Conservation (phyloP, 2,329 filamentous ascomycete genomes). For the Clathrospora elynae region DNA sequence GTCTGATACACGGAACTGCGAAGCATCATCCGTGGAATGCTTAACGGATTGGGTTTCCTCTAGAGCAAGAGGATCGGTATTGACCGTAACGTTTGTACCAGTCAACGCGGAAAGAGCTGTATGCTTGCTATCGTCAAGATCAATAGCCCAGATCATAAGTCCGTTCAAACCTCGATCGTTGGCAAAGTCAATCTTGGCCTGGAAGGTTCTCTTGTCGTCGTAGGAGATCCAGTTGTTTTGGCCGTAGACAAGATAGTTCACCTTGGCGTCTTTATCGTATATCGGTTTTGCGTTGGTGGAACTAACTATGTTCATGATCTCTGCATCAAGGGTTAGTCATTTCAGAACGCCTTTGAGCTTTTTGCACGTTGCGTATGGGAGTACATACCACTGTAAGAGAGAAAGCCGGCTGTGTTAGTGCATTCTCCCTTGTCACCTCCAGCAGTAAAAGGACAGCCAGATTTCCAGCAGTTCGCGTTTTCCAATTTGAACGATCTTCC, state of each 20-base stretch:
- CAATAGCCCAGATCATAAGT: constrained; percentile 11
- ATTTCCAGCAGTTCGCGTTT: constrained; percentile 14
- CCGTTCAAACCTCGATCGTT: background rate
- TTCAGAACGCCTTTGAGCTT: no score
- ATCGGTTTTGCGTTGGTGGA: background rate
- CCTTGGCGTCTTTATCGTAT: constrained; percentile 3
- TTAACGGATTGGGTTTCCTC: no score
- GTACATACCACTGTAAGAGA: no score
- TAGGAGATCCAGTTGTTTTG: constrained; percentile 1
- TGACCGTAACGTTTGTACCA: background rate
- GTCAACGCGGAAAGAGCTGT: no score
- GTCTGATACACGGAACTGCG: no score
- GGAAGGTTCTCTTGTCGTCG: background rate
- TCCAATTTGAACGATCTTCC: constrained; percentile 40
- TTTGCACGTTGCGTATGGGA: no score
- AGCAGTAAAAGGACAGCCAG: constrained; percentile 12
- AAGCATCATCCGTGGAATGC: no score
- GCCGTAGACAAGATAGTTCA: background rate
- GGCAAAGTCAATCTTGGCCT: background rate
- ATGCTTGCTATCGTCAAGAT: constrained; percentile 2
- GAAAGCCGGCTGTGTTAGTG: constrained; percentile 4
- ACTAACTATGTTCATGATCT: constrained; percentile 12
- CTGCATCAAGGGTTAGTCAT: no score
- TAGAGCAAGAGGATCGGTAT: no score
- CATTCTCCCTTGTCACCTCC: constrained; percentile 8